Evolutionary conservation across 495 filamentous ascomycete species (phyloP).

Genomic region (Collariella sp.): DNA sequence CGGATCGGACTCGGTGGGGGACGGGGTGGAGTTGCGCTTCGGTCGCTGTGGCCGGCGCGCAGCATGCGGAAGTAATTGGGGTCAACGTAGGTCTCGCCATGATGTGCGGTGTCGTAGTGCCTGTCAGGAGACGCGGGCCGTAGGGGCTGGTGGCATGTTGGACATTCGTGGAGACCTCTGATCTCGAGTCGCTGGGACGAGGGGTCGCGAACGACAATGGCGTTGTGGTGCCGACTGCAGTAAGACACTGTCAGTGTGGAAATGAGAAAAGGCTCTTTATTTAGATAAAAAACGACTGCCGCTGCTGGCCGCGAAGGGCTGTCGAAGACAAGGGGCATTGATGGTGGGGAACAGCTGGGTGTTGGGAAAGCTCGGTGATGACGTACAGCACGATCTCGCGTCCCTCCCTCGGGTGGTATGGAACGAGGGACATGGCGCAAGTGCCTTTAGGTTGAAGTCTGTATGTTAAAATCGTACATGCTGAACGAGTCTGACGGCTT

Average conservation of each 20-base stretch:
- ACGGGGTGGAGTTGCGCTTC: conserved; percentile 18
- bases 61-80: conserved; percentile 94
- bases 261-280: not conserved
- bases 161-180: conserved; percentile 66
- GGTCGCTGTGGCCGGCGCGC: conserved; percentile 37
- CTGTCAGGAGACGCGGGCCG: conserved; percentile 45
- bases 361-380: not conserved
- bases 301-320: not conserved
- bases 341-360: not conserved
- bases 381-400: conserved; percentile 58
- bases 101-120: conserved; percentile 32
- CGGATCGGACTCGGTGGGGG: conserved; percentile 42
- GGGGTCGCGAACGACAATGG: conserved; percentile 84
- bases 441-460: conserved; percentile 5
- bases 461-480: conserved; percentile 11
- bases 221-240: conserved; percentile 76
- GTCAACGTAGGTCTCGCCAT: conserved; percentile 64
- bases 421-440: conserved; percentile 51
- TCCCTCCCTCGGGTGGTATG: conserved; percentile 52
- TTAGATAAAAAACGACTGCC: not conserved
- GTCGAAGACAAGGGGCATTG: not conserved
- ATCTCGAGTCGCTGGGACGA: conserved; percentile 78
- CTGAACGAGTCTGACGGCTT: not conserved
- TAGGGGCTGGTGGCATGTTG: conserved; percentile 78
- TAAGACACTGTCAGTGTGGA: not conserved